Base-by-base conservation (phyloP, 2,329 filamentous ascomycete species). In the Trichoderma koningii region DNA sequence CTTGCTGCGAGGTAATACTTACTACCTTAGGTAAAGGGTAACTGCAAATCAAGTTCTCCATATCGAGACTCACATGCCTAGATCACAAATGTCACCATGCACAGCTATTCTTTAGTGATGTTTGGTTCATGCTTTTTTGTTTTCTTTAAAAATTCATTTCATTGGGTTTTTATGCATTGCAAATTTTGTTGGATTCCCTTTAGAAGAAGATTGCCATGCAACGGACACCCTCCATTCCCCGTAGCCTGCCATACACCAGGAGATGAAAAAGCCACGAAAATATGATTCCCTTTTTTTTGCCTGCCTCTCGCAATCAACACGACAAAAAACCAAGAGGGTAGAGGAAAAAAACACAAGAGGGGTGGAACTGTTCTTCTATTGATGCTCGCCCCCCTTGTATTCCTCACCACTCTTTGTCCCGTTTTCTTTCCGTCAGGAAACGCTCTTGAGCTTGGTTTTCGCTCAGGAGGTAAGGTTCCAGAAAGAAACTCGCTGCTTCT, bases 201-300 rank as follows among this genome's bases (percentile, higher is more conserved):
- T 72, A 73, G 73, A 52, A 52, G 34, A 52, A 52, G 28, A 76
- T 76, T 38, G 75, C 75, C 75, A 75, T 77, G 76, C 73, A 75
- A 52, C 66, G 63, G 55, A 38, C 21, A 44, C 38, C 48, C 57
- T 45, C 56, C 45, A 34, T 42, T 48, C 70, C 72, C 73, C 71
- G 74, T 73, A 75, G 73, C 74, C 74, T 76, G 71, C 73, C 74
- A 74, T 76, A 76, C 75, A 76, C 75, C 73, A 72, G 70, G 71
- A 74, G 72, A 76, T 76, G 72, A 76, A 41, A 76, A 75, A 78
- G 76, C 76, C 76, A 75, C 75, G 74, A 51, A 60, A 75, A 52
- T 55, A 53, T 56, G 34, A 38, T 38, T 38, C 38, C 64, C 62
- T 34, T 34, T 52, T 51, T 51, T 65, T 38, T 38, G 34, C 34